Conservation (phyloP, 345 rosid species). For the Camelina hispida region DNA sequence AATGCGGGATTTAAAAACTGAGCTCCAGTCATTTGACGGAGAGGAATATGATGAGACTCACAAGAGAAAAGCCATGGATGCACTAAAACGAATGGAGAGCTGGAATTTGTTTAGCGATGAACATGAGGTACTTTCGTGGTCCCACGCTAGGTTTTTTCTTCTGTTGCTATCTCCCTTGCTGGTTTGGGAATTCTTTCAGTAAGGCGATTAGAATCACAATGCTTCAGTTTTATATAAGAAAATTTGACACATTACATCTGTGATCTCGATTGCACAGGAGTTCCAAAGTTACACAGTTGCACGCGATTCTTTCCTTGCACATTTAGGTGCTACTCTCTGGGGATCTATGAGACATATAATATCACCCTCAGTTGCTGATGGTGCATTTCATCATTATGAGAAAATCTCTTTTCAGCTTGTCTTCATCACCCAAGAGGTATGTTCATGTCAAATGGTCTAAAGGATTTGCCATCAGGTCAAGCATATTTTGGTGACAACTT, state of each 20-base stretch:
- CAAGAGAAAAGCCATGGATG: slow-evolving; percentile 80
- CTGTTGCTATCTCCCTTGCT: slow-evolving; percentile 27
- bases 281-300: slow-evolving; percentile 96
- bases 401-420: slow-evolving; percentile 90
- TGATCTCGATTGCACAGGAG: slow-evolving; percentile 59
- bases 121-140: slow-evolving; percentile 61
- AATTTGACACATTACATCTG: slow-evolving; percentile 14
- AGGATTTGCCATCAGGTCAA: slow-evolving; percentile 30
- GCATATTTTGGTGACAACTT: slow-evolving; percentile 21
- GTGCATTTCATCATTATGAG: slow-evolving; percentile 96
- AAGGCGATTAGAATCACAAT: slow-evolving; percentile 13
- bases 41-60: slow-evolving; percentile 86
- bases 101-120: slow-evolving; percentile 95
- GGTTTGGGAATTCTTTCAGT: slow-evolving; percentile 22
- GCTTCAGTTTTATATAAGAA: slow-evolving; percentile 28
- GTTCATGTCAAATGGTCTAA: slow-evolving; percentile 24
- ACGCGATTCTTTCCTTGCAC: slow-evolving; percentile 94
- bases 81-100: slow-evolving; percentile 85
- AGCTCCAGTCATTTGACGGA: slow-evolving; percentile 91
- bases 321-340: slow-evolving; percentile 94
- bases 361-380: slow-evolving; percentile 95
- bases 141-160: slow-evolving; percentile 25
- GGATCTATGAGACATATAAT: slow-evolving; percentile 92
- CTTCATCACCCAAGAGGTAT: slow-evolving; percentile 94
- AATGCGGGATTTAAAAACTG: slow-evolving; percentile 90